These are phyloP conservation scores for Lasiodiplodia gonubiensis DNA, from an alignment of 2,329 filamentous ascomycete genomes.

Conservation along the genomic window DNA sequence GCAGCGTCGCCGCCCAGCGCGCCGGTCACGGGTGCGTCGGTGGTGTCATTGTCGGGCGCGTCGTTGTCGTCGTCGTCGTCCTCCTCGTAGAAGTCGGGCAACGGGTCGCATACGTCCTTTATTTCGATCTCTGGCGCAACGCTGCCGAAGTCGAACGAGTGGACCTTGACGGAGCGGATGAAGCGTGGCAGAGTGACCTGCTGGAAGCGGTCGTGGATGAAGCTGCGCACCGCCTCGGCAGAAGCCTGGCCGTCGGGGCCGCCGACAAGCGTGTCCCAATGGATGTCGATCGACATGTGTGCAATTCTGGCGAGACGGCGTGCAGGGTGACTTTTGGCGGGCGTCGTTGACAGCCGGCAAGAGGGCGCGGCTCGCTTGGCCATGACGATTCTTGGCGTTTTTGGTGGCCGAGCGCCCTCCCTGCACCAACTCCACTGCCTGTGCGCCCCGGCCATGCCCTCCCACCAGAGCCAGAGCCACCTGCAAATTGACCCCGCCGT, in stretches of 20 bases:
- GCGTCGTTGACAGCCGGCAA: conserved; percentile 16
- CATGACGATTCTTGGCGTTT: conserved; percentile 22
- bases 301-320: neutral
- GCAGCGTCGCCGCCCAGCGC: conserved; percentile 37
- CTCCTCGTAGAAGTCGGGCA: conserved; percentile 95
- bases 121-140: conserved; percentile 85
- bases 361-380: conserved; percentile 15
- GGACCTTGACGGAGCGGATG: conserved; percentile 94
- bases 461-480: neutral
- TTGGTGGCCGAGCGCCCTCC: neutral
- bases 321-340: conserved; percentile 10
- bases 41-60: conserved; percentile 36
- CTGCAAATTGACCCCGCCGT: neutral
- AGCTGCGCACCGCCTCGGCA: conserved; percentile 84
- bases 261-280: conserved; percentile 90
- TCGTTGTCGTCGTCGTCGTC: conserved; percentile 78
- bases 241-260: conserved; percentile 86
- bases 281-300: conserved; percentile 93
- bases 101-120: conserved; percentile 94
- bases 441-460: neutral
- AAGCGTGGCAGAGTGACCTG: conserved; percentile 88
- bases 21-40: conserved; percentile 34
- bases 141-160: conserved; percentile 89
- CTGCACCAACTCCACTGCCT: neutral
- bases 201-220: conserved; percentile 96